Base-by-base conservation (phyloP, 345 rosid genomes). In the Viola odorata region DNA sequence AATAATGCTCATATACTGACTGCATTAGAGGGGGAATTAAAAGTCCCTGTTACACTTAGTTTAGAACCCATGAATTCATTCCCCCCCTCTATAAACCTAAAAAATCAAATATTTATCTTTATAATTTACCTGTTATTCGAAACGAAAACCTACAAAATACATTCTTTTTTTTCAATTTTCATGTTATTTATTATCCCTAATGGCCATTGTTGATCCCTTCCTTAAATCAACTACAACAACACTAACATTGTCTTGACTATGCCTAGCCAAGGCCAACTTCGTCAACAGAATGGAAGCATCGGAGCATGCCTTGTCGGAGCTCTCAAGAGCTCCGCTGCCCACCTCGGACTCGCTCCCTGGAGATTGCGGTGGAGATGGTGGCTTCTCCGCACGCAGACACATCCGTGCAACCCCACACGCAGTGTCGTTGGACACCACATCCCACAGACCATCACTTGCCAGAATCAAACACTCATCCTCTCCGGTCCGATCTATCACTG, bases 371-470 rank as follows among this genome's bases (percentile, higher is more conserved):
- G 73, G 60, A 0, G 79, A 67, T 0, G 69, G 45, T 1, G 68
- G 70, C 41, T 48, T 74, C 42, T 69, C 77, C 7, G 83, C 72
- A 16, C 79, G 71, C 0, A 94, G 41, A 67, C 90, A 88, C 95
- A 77, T 80, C 3, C 79, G 73, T 13, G 82, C 91, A 62, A 90
- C 82, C 45, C 84, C 76, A 60, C 97, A 89, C 0, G 95, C 94
- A 0, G 85, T 80, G 39, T 90, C 91, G 62, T 85, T 92, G 0
- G 98, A 76, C 42, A 92, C 97, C 37, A 87, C 98, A 58, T 92
- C 97, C 98, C 98, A 92, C 15, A 92, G 60, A 0, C 98, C 97
- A 37, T 87, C 98, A 16, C 87, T 87, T 6, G 90, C 98, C 37
- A 90, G 65, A 4, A 92, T 90, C 57, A 92, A 51, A 53, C 88